Conservation (phyloP, 805 yeast species). For the Cephaloascus fragrans region DNA sequence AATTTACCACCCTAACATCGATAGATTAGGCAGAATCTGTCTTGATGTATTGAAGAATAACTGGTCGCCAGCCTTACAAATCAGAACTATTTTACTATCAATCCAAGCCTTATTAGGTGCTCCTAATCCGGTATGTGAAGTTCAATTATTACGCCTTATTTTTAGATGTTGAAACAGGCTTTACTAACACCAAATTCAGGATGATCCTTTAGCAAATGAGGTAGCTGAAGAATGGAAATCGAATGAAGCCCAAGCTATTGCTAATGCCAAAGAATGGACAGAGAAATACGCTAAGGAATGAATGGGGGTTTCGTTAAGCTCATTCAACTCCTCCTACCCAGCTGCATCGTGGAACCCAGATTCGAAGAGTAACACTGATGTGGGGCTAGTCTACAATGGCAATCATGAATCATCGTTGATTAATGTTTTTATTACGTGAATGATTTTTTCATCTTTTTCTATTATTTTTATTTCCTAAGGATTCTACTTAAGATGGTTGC, state of each 20-base stretch:
- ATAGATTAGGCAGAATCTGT: conserved; percentile 90
- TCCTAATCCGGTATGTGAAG: conserved; percentile 65
- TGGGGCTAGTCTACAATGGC: too few relatives aligned
- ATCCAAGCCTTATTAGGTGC: conserved; percentile 91
- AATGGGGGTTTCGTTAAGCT: too few relatives aligned
- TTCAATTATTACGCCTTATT: too few relatives aligned
- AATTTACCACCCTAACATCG: conserved; percentile 95
- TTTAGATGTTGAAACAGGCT: too few relatives aligned
- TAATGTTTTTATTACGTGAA: too few relatives aligned
- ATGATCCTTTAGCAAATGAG: conserved; percentile 95
- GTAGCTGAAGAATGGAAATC: conserved; percentile 96
- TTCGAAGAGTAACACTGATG: too few relatives aligned
- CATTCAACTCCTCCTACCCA: too few relatives aligned
- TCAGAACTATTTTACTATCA: conserved; percentile 81
- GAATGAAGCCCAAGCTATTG: conserved; percentile 70
- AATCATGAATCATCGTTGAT: too few relatives aligned
- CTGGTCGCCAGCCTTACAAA: conserved; percentile 98
- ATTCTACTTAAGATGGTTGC: too few relatives aligned
- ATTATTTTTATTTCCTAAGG: too few relatives aligned
- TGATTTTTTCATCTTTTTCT: too few relatives aligned
- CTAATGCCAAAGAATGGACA: conserved; percentile 75
- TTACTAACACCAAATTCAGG: conserved; percentile 20
- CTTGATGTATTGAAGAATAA: conserved; percentile 86
- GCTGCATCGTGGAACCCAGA: too few relatives aligned
- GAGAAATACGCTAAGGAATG: conserved; percentile 37